Base-by-base conservation (phyloP, 257 asterid species). In the Capsicum pubescens region DNA sequence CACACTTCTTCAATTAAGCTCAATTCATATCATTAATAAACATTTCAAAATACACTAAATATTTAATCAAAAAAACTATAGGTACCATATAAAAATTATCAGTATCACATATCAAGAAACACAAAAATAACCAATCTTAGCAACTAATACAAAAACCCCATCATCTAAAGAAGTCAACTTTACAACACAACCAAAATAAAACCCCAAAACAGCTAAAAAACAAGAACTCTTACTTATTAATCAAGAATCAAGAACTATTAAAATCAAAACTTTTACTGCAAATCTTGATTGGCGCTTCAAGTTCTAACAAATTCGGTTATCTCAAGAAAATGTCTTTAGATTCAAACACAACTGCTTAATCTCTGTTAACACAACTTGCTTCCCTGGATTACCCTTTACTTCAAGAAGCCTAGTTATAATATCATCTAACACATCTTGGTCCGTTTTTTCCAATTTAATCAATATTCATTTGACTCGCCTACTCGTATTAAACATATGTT, bases 221-320 rank as follows among this genome's bases (percentile, higher is more conserved):
- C 3, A 16, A 39, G 42, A 39, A 48, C 64, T 44, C 12, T 1
- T 7, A 77, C 6, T 5, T 12, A 54, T 26, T 17, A 57, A n/a
- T 66, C 80, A 19, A 61, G 44, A 46, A 61, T 36, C 15, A 52
- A 39, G 42, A 2, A 35, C 21, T 7, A 26, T 5, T 6, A 84
- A 57, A 85, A 42, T 80, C 19, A 79, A 55, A 32, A 39, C 42
- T 9, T 64, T 71, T 82, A 88, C 91, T 89, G 68, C 91, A 86
- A 81, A 88, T 88, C 88, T 88, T 88, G 85, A 88, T 84, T n/a
- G 91, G 89, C 9, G 91, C 91, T 83, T 88, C 91, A 66, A 88
- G 89, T 85, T 88, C 91, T 48, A 88, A 81, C n/a, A 88, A 89
- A 86, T 84, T 86, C 9, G 91, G 91, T 83, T 88, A 88, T 48